phyloP scores from a whole-genome alignment of 108 stramenopile genomes.

The Parmales sp. region DNA sequence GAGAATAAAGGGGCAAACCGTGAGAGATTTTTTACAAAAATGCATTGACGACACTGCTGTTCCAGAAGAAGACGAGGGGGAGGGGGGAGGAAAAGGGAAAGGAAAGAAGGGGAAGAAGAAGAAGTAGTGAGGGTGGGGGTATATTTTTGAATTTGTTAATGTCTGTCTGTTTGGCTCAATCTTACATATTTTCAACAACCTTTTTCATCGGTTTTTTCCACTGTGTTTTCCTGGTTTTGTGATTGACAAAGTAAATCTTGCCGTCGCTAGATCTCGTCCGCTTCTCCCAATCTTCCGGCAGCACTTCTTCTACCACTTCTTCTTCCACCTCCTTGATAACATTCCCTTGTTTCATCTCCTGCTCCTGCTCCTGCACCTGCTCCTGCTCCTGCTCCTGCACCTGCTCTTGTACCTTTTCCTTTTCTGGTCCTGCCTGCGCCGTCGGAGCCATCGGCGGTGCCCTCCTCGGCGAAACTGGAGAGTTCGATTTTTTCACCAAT shows the following conservation, averaged over 20 bases:
- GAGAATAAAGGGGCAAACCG: too few relatives aligned
- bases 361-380: background rate
- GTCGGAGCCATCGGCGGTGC: background rate
- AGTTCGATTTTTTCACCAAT: too few relatives aligned
- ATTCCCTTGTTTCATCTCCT: too few relatives aligned
- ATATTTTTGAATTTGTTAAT: background rate
- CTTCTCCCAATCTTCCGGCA: background rate
- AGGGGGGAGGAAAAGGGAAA: constrained; percentile 11
- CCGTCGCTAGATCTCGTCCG: background rate
- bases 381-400: background rate
- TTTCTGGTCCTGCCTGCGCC: background rate
- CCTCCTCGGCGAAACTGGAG: background rate
- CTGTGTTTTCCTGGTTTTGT: background rate
- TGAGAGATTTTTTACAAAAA: too few relatives aligned
- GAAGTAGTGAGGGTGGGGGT: background rate
- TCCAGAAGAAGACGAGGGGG: background rate
- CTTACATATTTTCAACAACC: background rate
- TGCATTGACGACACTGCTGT: too few relatives aligned
- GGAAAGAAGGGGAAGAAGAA: constrained; percentile 9
- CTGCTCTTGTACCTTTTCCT: background rate
- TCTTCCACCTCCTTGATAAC: background rate
- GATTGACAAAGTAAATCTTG: background rate
- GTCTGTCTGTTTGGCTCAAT: background rate
- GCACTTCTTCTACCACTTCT: background rate
- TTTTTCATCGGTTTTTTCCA: background rate